Base-by-base conservation (phyloP, 768 basidiomycete species). In the Collybiopsis luxurians region DNA sequence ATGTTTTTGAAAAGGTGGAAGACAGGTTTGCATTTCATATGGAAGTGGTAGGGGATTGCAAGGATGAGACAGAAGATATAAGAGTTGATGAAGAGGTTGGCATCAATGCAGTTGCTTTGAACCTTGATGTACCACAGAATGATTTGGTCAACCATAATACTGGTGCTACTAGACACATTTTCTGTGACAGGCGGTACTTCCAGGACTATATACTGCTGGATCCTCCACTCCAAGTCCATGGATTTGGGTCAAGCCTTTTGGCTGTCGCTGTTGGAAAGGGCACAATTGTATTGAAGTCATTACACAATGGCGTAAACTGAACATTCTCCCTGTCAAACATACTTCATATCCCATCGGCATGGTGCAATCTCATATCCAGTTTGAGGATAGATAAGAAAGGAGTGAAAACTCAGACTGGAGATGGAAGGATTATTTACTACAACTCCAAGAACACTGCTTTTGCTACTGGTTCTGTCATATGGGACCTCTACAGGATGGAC, bases 291-390 rank as follows among this genome's bases (percentile, higher is more conserved):
- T n/a, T n/a, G n/a, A n/a, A n/a, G 17, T 38, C 36, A 38, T 7
- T 9, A 38, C 36, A 38, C 17, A 38, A 38, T 17, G 17, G 17
- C 7, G 17, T 9, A 7, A 38, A 9, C 17, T 9, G 36, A 38
- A 7, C 36, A 9, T 59, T 59, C 36, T 53, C 57, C 1, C 7
- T 59, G 3, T 46, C 44, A 2, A 53, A 54, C 11, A 51, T 28
- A 19, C 45, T 58, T 3, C 57, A 58, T 28, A 58, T 58, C 24
- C 57, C 57, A 2, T 43, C 51, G 2, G 57, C 57, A 1, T 11
- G 58, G 3, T 59, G 58, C 53, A 59, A 59, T 23, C 58, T 59
- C 38, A 55, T 59, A 38, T 58, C 51, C 6, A 31, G 51, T 17
- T 17, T 31, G 4, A 30, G 26, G 17, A 19, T 53, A 19, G 51